Base-by-base conservation (phyloP, 1,284 basidiomycete species). In the Anthracocystis setariae region DNA sequence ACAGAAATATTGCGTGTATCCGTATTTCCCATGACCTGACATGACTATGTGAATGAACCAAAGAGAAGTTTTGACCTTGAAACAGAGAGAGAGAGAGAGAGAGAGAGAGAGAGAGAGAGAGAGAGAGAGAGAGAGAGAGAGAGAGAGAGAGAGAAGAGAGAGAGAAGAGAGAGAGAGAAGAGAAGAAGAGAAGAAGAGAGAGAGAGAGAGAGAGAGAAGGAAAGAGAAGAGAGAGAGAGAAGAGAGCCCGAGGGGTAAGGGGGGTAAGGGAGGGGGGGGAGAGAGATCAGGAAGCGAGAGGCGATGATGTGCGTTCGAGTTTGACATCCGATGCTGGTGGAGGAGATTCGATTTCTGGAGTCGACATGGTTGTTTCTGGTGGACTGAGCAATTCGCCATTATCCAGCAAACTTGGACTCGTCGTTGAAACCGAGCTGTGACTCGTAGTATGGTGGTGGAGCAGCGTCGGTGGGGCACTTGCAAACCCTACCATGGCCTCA, bases 321-420 rank as follows among this genome's bases (percentile, higher is more conserved):
- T 18, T 8, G 21, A 8, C 24, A 12, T 24, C 5, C 38, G 49
- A 42, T 21, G 8, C 17, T n/a, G 1, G 29, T 39, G 53, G 65
- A 5, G 64, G 53, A 15, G 58, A 57, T 18, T 62, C 65, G 8
- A 61, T 21, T 8, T 67, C 65, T 3, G 65, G 65, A 12, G 65
- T 61, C 9, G 65, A 67, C 24, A 67, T 50, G 9, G 45, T 58
- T 2, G 65, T 67, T 24, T 57, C 58, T 3, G 65, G 45, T 9
- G 65, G 65, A 27, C 58, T 62, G 20, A 67, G 54, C 21, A 57
- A 33, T 23, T 61, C 65, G 15, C 44, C 32, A 12, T 32, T 60
- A 25, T 66, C 63, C 35, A 56, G 46, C 33, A 62, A 17, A 32
- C 58, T 62, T 3, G 58, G 45, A 17, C 49, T 49, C n/a, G 48